phyloP scores from a whole-genome alignment of 2,329 filamentous ascomycete genomes.

The Cordyceps tenuipes region DNA sequence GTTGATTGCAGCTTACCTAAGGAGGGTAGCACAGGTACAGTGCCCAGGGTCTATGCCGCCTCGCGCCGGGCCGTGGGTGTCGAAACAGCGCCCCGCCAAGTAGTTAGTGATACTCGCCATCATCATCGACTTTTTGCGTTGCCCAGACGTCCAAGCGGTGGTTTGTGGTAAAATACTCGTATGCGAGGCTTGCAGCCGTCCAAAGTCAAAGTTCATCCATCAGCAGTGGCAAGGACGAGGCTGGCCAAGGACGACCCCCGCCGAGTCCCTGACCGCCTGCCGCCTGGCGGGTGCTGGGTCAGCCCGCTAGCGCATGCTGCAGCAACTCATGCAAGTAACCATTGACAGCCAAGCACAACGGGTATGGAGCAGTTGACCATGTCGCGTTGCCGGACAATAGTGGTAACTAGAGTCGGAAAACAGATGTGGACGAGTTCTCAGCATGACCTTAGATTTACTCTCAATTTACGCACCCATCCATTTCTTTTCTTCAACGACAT shows the following conservation, averaged over 20 bases:
- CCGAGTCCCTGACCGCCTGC: neutral
- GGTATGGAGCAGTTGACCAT: neutral
- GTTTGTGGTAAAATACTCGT: too few relatives aligned
- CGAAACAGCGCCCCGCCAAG: neutral
- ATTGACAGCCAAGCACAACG: neutral
- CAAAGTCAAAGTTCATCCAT: too few relatives aligned
- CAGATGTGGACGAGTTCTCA: neutral
- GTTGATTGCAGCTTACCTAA: neutral
- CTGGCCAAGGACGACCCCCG: neutral
- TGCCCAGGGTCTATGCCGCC: conserved; percentile 8
- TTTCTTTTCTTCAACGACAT: neutral
- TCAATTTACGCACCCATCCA: neutral
- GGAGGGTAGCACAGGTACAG: neutral
- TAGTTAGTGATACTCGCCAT: conserved; percentile 4
- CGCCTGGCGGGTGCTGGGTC: neutral
- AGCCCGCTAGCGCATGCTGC: conserved; percentile 5
- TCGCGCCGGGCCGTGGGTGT: conserved; percentile 1
- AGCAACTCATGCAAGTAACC: conserved; percentile 3
- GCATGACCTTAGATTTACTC: neutral
- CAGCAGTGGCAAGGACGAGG: neutral
- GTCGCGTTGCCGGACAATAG: neutral
- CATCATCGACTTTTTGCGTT: neutral
- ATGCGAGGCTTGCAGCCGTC: too few relatives aligned
- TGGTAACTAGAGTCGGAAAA: neutral
- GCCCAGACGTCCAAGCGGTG: neutral